Evolutionary conservation across 1,284 basidiomycete genomes (phyloP), one percentile per base, ranked within the genome.

Genomic region (Cryptococcus sp.): DNA sequence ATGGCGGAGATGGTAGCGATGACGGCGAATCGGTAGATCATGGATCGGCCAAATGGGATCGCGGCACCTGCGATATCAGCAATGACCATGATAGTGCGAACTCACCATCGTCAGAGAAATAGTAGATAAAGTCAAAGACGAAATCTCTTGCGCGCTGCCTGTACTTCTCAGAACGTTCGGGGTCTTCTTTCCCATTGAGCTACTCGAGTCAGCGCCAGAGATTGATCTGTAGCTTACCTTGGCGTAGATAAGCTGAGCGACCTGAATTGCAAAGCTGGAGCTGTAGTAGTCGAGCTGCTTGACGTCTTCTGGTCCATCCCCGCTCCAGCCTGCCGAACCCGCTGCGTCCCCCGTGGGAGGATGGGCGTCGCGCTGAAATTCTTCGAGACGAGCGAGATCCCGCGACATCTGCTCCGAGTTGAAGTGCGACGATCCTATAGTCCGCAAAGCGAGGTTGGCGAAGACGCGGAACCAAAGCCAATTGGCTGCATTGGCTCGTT

Each of bases 391-490:
- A 61, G 87, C 85, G n/a, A 90, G 79, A 69, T 90, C 88, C 3
- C 84, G 83, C 61, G 85, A 85, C 85, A 89, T 87, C 11, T 86
- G 83, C 55, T 82, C 77, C 0, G 80, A 78, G 63, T 88, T 82
- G 68, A 82, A 88, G 43, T 81, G 80, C 6, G 81, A 68, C 3
- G 86, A 87, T 4, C 84, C 85, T 40, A 85, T 86, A 59, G 83
- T 83, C 5, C 83, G 83, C 22, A 89, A 78, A 3, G 87, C 88
- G 13, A 89, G 82, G 70, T 90, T 90, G n/a, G 88, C 85, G 66
- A 89, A 89, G 0, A 88, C 88, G 58, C 88, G 81, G 77, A 90
- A 90, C 88, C 88, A 90, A 5, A 90, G 80, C 88, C 88, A 89
- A 70, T 90, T 90, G 17, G 88, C 88, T 78, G 48, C 45, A 7